A percentile compares a stretch with the other conserved stretches of the same genome.
phyloP scores from a whole-genome alignment of 2,329 filamentous ascomycete species.

The Aureobasidium lini region DNA sequence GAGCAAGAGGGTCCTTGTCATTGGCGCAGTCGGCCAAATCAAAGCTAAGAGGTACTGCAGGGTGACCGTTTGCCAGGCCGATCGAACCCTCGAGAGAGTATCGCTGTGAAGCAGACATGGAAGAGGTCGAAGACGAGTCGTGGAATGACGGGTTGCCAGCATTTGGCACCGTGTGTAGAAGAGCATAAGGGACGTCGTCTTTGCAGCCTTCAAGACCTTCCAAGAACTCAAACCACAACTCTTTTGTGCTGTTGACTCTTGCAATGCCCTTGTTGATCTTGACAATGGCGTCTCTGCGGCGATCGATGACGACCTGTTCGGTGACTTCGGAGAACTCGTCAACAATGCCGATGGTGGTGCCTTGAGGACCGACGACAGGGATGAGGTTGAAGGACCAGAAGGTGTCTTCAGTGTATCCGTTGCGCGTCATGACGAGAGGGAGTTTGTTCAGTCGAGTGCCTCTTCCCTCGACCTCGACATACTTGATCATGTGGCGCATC shows the following conservation, averaged over 20 bases:
- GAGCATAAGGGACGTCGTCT: slow-evolving; percentile 16
- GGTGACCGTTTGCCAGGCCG: neutral
- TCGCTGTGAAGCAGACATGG: neutral
- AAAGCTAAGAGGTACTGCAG: neutral
- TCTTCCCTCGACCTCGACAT: slow-evolving; percentile 22
- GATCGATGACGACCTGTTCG: slow-evolving; percentile 8
- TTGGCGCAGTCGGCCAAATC: neutral
- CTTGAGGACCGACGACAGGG: slow-evolving; percentile 20
- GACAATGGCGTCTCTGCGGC: slow-evolving; percentile 13
- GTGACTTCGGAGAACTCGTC: slow-evolving; percentile 17
- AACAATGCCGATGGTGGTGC: slow-evolving; percentile 11
- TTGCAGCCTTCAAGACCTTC: slow-evolving; percentile 13
- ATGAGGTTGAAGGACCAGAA: slow-evolving; percentile 25
- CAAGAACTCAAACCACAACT: slow-evolving; percentile 16
- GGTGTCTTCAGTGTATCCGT: slow-evolving; percentile 25
- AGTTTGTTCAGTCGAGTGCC: slow-evolving; percentile 17
- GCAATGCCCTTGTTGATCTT: slow-evolving; percentile 11
- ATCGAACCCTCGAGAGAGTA: slow-evolving; percentile 5
- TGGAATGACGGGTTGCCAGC: neutral
- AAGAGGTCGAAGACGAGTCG: neutral
- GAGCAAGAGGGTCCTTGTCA: neutral
- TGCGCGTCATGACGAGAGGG: slow-evolving; percentile 21
- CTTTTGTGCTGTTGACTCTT: slow-evolving; percentile 11
- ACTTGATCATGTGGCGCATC: slow-evolving; percentile 10
- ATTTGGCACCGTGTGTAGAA: slow-evolving; percentile 14